phyloP scores from a whole-genome alignment of 2,329 filamentous ascomycete species.

The Colletotrichum sp. region DNA sequence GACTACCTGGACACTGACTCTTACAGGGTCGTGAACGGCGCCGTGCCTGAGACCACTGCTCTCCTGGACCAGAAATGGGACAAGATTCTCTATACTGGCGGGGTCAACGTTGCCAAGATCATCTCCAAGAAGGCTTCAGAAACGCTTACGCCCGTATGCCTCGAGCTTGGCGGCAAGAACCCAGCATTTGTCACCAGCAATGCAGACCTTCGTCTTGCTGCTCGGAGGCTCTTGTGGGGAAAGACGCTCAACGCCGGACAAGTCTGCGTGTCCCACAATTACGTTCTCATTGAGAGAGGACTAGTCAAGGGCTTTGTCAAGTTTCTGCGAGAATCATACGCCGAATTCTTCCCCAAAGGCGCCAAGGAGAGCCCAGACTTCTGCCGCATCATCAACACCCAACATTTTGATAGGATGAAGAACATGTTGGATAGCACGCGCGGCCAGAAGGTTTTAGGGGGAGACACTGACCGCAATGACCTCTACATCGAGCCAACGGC shows the following conservation, averaged over 20 bases:
- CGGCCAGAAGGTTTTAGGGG: neutral
- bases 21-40: neutral
- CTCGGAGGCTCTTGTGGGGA: neutral
- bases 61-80: neutral
- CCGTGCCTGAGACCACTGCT: neutral
- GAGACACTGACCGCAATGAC: neutral
- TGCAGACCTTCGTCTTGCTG: neutral
- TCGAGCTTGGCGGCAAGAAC: neutral
- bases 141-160: neutral
- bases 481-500: neutral
- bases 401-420: neutral
- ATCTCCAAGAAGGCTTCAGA: neutral
- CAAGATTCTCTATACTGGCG: neutral
- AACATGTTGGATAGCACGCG: neutral
- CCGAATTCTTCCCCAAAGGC: neutral
- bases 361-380: neutral
- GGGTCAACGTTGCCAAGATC: neutral
- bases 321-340: neutral
- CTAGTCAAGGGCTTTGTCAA: neutral
- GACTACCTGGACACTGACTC: neutral
- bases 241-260: neutral
- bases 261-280: neutral
- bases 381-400: neutral
- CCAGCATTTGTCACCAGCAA: neutral
- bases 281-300: neutral